Conservation (phyloP, 2,329 filamentous ascomycete species). For the Podosphaera aphanis region DNA sequence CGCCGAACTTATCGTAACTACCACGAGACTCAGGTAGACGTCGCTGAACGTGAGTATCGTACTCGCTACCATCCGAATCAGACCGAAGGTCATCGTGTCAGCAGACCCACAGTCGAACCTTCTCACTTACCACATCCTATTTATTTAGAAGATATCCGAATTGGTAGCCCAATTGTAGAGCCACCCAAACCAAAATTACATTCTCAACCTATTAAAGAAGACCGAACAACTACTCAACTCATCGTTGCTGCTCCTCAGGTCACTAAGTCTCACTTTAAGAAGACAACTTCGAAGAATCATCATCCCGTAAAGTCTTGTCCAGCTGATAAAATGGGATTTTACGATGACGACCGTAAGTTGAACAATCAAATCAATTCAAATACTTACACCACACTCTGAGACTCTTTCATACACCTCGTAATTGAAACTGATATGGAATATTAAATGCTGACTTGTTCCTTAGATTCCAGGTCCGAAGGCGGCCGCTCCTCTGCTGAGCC, state of each 20-base stretch:
- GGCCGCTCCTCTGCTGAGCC: slow-evolving; percentile 7
- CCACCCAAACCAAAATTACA: not conserved
- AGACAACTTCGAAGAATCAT: slow-evolving; percentile 11
- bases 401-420: slow-evolving; percentile 5
- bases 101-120: slow-evolving; percentile 14
- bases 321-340: slow-evolving; percentile 46
- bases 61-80: slow-evolving; percentile 30
- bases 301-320: slow-evolving; percentile 15
- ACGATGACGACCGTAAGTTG: slow-evolving; percentile 39
- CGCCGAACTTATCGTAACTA: slow-evolving; percentile 6
- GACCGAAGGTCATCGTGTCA: slow-evolving; percentile 9
- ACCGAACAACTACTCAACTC: slow-evolving; percentile 8
- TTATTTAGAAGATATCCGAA: slow-evolving; percentile 7
- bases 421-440: too few relatives aligned
- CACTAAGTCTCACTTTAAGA: slow-evolving; percentile 4
- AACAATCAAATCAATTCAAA: not conserved
- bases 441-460: slow-evolving; percentile 2
- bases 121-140: slow-evolving; percentile 8
- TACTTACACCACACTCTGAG: slow-evolving; percentile 3
- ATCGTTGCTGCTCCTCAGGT: slow-evolving; percentile 17
- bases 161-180: slow-evolving; percentile 13
- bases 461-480: slow-evolving; percentile 5
- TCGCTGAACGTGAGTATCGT: slow-evolving; percentile 43
- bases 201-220: not conserved
- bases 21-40: slow-evolving; percentile 24